phyloP scores from a whole-genome alignment of 306 rosid species.

The Ammopiptanthus mongolicus region DNA sequence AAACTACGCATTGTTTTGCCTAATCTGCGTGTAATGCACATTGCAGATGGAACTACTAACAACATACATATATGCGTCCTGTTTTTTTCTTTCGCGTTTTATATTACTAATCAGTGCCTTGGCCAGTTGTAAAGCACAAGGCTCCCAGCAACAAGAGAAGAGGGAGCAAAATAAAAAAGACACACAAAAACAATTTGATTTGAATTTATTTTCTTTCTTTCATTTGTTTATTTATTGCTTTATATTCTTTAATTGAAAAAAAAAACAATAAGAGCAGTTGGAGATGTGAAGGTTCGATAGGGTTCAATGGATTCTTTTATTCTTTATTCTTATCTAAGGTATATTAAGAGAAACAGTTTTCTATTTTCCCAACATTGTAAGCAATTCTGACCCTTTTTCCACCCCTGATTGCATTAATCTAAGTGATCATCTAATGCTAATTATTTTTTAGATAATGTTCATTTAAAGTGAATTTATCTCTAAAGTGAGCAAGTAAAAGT shows the following conservation, averaged over 20 bases:
- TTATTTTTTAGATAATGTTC: no score
- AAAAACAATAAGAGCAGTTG: background rate
- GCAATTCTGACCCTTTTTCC: background rate
- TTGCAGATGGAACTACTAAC: background rate
- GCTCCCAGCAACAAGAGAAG: background rate
- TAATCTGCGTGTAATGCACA: background rate
- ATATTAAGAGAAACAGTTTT: background rate
- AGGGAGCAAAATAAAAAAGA: background rate
- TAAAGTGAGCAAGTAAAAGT: no score
- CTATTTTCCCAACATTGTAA: background rate
- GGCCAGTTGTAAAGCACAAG: background rate
- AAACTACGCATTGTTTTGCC: background rate
- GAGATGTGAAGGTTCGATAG: conserved; percentile 18
- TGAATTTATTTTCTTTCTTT: background rate
- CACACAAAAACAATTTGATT: background rate
- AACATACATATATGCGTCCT: background rate
- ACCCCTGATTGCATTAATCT: background rate
- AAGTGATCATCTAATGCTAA: background rate
- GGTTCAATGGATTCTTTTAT: background rate
- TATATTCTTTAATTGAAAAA: background rate
- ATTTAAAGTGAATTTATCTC: no score
- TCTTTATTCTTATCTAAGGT: background rate
- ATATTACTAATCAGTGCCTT: background rate
- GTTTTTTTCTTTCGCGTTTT: background rate
- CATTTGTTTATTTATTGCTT: background rate